These are phyloP conservation scores for Macaranga tanarius DNA, from an alignment of 441 rosid species.

Conservation along the genomic window DNA sequence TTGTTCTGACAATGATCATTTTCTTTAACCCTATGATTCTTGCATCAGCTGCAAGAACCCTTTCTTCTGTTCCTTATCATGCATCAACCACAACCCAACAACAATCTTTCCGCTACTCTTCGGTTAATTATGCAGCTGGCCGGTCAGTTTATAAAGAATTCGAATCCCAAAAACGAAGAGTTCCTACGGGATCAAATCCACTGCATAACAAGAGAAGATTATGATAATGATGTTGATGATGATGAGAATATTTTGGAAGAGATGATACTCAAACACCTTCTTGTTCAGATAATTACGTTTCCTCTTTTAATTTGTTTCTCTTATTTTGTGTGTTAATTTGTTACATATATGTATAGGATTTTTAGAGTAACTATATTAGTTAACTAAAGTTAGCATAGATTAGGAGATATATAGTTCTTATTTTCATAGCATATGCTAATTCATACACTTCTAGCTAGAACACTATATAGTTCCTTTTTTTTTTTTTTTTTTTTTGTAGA, in stretches of 20 bases:
- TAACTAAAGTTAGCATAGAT: not conserved
- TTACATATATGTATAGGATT: not conserved
- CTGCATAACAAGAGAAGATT: constrained; percentile 53
- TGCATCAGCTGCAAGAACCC: not conserved
- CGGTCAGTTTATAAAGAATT: constrained; percentile 9
- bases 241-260: not conserved
- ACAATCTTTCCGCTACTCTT: not conserved
- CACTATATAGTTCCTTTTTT: not conserved
- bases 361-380: not conserved
- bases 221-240: no score
- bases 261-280: not conserved
- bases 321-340: not conserved
- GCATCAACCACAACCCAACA: not conserved
- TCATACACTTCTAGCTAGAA: not conserved
- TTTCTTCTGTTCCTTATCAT: not conserved
- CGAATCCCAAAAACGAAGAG: constrained; percentile 46
- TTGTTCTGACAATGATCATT: constrained; percentile 13
- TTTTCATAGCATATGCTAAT: not conserved
- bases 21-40: constrained; percentile 8
- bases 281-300: constrained; percentile 2
- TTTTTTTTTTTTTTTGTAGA: not conserved
- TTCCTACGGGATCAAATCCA: constrained; percentile 69
- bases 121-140: not conserved
- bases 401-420: not conserved
- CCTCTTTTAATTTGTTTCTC: not conserved